phyloP scores from a whole-genome alignment of 2,329 filamentous ascomycete species.

The Colletotrichum theobromicola region DNA sequence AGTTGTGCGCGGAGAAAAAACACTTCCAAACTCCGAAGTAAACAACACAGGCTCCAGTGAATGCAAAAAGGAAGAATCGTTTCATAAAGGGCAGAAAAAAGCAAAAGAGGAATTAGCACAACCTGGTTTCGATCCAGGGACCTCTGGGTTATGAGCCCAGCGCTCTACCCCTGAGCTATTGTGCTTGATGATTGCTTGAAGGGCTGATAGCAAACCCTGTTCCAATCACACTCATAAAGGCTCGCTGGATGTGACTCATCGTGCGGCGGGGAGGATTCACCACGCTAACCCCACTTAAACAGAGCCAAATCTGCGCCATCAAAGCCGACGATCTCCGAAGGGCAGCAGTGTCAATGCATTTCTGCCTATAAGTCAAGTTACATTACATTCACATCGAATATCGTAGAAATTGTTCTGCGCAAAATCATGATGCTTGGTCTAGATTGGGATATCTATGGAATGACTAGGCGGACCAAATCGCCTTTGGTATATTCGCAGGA shows the following conservation, averaged over 20 bases:
- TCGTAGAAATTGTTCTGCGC: background rate
- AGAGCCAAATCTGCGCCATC: background rate
- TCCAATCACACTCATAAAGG: background rate
- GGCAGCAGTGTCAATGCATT: background rate
- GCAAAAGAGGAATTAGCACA: background rate
- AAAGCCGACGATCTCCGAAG: conserved; percentile 3
- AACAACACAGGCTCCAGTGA: background rate
- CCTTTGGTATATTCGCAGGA: conserved; percentile 20
- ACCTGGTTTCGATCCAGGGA: conserved; percentile 22
- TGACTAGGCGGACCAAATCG: conserved; percentile 13
- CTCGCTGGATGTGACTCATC: background rate
- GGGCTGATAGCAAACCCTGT: rapidly evolving
- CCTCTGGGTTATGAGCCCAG: conserved; percentile 24
- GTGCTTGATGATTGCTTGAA: background rate
- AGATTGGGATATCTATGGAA: conserved; percentile 12
- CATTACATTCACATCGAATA: background rate
- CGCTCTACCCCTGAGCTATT: conserved; percentile 23
- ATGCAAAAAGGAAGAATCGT: background rate
- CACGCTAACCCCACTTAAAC: background rate
- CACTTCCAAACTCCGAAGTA: background rate
- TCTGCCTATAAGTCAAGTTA: background rate
- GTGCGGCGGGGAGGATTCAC: background rate
- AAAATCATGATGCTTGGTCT: conserved; percentile 7
- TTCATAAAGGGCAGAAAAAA: background rate
- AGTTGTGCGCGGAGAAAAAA: background rate